Percentiles rank a stretch among this genome's conserved stretches.
These are phyloP conservation scores for Tephrocybe rancida DNA, from an alignment of 768 basidiomycete species.

Conservation along the genomic window DNA sequence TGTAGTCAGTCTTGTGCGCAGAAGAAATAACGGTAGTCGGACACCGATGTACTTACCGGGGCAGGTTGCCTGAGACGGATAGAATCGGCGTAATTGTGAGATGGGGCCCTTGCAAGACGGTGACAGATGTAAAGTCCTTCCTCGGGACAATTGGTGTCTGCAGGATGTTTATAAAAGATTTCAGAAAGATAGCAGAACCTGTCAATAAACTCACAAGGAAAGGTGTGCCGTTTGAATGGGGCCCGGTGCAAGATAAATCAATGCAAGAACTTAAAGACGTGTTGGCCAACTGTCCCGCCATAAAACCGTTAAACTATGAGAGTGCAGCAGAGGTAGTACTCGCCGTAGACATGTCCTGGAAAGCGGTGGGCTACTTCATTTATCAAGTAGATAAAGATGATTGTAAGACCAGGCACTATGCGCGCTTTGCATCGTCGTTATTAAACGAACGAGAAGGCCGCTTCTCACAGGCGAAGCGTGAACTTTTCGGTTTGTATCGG, in stretches of 20 bases:
- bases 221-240: slow-evolving; percentile 7
- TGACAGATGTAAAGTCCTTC: too few relatives aligned
- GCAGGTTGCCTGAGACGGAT: slow-evolving; percentile 25
- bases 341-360: neutral
- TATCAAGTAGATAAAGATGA: slow-evolving; percentile 2
- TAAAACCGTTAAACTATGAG: neutral
- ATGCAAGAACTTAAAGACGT: slow-evolving; percentile 24
- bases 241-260: slow-evolving; percentile 28
- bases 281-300: neutral
- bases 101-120: too few relatives aligned
- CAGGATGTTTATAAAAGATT: too few relatives aligned
- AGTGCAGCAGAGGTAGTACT: neutral
- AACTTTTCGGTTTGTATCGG: slow-evolving; percentile 29
- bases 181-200: too few relatives aligned
- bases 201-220: too few relatives aligned
- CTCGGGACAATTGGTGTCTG: too few relatives aligned
- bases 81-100: too few relatives aligned
- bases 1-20: slow-evolving; percentile 30
- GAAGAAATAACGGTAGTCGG: slow-evolving; percentile 33
- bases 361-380: neutral
- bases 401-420: slow-evolving; percentile 22
- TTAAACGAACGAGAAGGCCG: slow-evolving; percentile 23
- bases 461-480: slow-evolving; percentile 27
- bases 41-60: slow-evolving; percentile 38
- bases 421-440: neutral